Evolutionary conservation across 2,329 filamentous ascomycete species (phyloP), one percentile per base, ranked within the genome.

Genomic region (Colletotrichum sp.): DNA sequence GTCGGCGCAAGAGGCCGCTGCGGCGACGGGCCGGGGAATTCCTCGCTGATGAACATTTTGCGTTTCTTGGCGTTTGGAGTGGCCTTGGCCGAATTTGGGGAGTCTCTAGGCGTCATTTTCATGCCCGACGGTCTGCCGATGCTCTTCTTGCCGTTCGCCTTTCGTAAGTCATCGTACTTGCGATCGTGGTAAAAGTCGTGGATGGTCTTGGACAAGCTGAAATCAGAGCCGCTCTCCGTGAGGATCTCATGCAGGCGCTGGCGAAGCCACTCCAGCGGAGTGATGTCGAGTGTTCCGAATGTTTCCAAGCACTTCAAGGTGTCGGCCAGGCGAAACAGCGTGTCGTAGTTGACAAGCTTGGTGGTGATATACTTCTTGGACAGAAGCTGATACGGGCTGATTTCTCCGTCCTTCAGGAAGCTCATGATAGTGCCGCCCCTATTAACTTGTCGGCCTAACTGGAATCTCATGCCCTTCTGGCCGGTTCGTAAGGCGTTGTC

Each of bases 351-450:
- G 24, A 83, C 82, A n/a, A 88, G 81, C 6, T 81, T 81, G 60
- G 84, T 84, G 16, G 84, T 87, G 71, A 91, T 88, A 79, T 86
- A 90, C 24, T 85, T 84, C 81, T 92, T 92, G 36, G 82, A 85
- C 4, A 92, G 84, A 12, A 92, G 86, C 80, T 92, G 90, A 73
- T 89, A 91, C 0, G 90, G 90, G 77, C 89, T 89, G 75, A 92
- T 88, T 4, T 87, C 84, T n/a, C 87, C 88, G 1, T 86, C 82
- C 9, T 86, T 81, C 7, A 92, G 82, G 71, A 90, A 92, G 60
- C 89, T 85, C 39, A 92, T 83, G n/a, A 91, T 88, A 26, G 85
- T 82, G 13, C 86, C 83, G 24, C 90, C 90, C 6, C 90, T 87
- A 76, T 92, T 92, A 65, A 91, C 87, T 77, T 92, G 90, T 1